Evolutionary conservation across 495 filamentous ascomycete genomes (phyloP).

Genomic region (Neurospora pannonica): DNA sequence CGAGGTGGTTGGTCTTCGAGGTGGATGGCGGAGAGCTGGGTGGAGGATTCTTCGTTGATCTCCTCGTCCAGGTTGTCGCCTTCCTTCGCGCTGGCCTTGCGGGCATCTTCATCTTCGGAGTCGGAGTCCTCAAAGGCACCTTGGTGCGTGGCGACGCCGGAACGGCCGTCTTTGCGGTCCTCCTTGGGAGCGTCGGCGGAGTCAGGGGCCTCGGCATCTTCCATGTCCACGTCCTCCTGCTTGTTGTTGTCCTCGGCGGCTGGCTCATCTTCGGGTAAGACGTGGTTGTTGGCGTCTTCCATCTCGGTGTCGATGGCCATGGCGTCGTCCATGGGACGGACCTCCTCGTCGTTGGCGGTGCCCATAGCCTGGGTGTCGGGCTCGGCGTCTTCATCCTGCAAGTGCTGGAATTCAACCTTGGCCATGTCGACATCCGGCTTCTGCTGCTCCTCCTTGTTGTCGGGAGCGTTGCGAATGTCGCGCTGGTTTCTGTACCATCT

Average conservation of each 20-base stretch:
- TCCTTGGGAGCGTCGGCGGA: constrained; percentile 33
- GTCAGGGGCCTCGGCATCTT: constrained; percentile 30
- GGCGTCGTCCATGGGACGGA: constrained; percentile 67
- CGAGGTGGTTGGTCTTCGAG: constrained; percentile 33
- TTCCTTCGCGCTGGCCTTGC: constrained; percentile 24
- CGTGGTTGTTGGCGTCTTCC: constrained; percentile 43
- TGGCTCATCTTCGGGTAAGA: constrained; percentile 49
- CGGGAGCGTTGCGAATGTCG: constrained; percentile 62
- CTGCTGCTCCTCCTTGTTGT: constrained; percentile 40
- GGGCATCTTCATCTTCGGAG: constrained; percentile 20
- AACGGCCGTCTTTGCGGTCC: constrained; percentile 29
- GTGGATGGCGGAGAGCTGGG: constrained; percentile 63
- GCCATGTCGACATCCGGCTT: constrained; percentile 46
- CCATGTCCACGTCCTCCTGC: constrained; percentile 26
- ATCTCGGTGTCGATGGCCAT: constrained; percentile 70
- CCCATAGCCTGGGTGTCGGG: constrained; percentile 88
- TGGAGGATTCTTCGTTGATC: constrained; percentile 61
- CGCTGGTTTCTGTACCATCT: constrained; percentile 78
- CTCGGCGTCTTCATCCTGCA: constrained; percentile 68
- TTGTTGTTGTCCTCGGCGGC: constrained; percentile 26
- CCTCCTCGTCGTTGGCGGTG: constrained; percentile 78
- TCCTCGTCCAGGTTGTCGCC: constrained; percentile 33
- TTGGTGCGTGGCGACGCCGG: constrained; percentile 41
- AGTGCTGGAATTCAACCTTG: constrained; percentile 70
- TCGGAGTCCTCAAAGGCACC: constrained; percentile 29